Percentiles rank a stretch among this genome's conserved stretches.
Evolutionary conservation across 1,139 yeast genomes (phyloP).

Genomic region (Pichia sp.): DNA sequence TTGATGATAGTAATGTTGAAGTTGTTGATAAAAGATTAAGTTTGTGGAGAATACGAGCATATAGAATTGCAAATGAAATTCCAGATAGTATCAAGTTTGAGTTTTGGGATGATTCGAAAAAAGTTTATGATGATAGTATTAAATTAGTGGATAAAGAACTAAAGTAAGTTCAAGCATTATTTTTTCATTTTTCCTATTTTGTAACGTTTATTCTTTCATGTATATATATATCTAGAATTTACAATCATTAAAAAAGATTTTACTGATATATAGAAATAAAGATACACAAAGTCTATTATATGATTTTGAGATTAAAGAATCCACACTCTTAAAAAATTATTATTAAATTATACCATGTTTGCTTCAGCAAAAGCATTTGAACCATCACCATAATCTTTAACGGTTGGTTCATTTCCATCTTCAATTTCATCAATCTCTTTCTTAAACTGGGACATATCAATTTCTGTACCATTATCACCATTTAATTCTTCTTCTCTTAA

Average conservation of each 20-base stretch:
- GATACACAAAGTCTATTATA: neutral
- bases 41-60: conserved; percentile 42
- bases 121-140: conserved; percentile 24
- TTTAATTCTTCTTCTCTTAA: conserved; percentile 35
- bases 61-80: conserved; percentile 34
- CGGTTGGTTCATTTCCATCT: conserved; percentile 34
- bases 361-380: conserved; percentile 31
- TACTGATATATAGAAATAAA: neutral
- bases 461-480: conserved; percentile 57
- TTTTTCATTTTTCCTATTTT: neutral
- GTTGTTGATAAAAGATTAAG: conserved; percentile 40
- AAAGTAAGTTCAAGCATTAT: neutral
- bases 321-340: conserved; percentile 17
- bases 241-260: neutral
- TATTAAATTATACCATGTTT: conserved; percentile 14
- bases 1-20: neutral
- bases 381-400: conserved; percentile 58
- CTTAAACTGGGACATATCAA: conserved; percentile 65
- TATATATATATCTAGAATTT: neutral
- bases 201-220: neutral
- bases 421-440: conserved; percentile 36
- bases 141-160: conserved; percentile 10
- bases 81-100: conserved; percentile 31
- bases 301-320: conserved; percentile 14
- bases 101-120: conserved; percentile 29